Percentiles rank a stretch among this genome's conserved stretches.
Conservation (phyloP, 139 green algal genomes). For the Coccomyxa sp. region DNA sequence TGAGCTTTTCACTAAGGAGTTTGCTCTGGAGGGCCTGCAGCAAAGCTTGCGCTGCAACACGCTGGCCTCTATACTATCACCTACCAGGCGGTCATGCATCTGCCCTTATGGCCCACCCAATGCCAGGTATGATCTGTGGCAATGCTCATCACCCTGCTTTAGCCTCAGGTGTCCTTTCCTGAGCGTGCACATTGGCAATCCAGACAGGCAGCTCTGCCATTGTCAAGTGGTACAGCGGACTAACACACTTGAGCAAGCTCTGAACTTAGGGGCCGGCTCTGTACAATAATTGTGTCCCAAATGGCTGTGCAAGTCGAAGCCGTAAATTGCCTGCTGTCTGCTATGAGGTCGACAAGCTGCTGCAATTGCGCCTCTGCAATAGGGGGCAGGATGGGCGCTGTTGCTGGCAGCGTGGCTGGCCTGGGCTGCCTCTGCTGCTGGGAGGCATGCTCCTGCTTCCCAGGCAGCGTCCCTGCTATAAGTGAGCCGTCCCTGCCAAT, state of each 20-base stretch:
- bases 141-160: neutral
- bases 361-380: constrained; percentile 26
- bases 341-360: constrained; percentile 39
- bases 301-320: neutral
- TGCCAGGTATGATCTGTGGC: neutral
- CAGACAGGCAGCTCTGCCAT: no score
- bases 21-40: neutral
- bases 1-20: neutral
- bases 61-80: no score
- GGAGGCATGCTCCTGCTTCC: neutral
- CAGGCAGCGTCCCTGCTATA: neutral
- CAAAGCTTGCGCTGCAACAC: no score
- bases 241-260: neutral
- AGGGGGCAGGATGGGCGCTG: constrained; percentile 10
- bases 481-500: neutral
- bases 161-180: neutral
- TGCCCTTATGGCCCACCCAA: neutral
- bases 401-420: neutral
- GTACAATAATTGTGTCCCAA: neutral
- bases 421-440: neutral
- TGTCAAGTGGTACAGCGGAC: neutral
- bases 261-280: neutral
- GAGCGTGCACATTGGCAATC: neutral
- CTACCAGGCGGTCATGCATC: no score
- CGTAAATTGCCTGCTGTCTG: neutral